Base-by-base conservation (phyloP, 2,329 filamentous ascomycete species). In the Fusarium stilboides region DNA sequence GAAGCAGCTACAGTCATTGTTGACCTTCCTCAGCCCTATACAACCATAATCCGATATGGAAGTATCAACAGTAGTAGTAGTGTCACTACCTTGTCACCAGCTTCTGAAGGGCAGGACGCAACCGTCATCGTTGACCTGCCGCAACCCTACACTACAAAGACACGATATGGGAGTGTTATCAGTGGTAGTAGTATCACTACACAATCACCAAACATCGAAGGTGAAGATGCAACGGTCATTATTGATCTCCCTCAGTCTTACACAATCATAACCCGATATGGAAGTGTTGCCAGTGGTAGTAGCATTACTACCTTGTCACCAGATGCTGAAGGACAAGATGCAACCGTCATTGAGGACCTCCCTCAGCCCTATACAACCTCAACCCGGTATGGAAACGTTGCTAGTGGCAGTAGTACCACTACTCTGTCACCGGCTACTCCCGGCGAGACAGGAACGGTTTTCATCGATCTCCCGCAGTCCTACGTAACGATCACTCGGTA, bases 171-270 rank as follows among this genome's bases (percentile, higher is more conserved):
- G 12, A 34, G 26, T 5, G 44, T 57, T 3, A 51, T 17, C 9
- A 19, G 37, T 20, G 10, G 10, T 7, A 37, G 54, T 13, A 6
- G 15, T 19, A 34, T 28, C 1, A 42, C 17, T 1, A 57, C 54
- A 3, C 12, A 24, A 4, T 6, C 5, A 3, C n/a, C 45, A 10
- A 31, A 22, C 3, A 34, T 5, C 5, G 14, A 8, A 1, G 50
- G 50, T 2, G 19, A 55, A 14, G 26, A 26, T 5, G 56, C 15
- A 1, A 59, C 56, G 8, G 26, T 46, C 2, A 6, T 47, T 2
- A 6, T 59, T 2, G 46, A 62, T 28, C 59, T 59, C 1, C 52
- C 43, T 4, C 57, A 57, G 10, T 42, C 28, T 5, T 60, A 47
- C n/a, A 13, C 15, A 0, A 60, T 42, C 0, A 20, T 22, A 2